Evolutionary conservation across 768 basidiomycete genomes (phyloP), one percentile per base, ranked within the genome.

Genomic region (Nidularia pulvinata): DNA sequence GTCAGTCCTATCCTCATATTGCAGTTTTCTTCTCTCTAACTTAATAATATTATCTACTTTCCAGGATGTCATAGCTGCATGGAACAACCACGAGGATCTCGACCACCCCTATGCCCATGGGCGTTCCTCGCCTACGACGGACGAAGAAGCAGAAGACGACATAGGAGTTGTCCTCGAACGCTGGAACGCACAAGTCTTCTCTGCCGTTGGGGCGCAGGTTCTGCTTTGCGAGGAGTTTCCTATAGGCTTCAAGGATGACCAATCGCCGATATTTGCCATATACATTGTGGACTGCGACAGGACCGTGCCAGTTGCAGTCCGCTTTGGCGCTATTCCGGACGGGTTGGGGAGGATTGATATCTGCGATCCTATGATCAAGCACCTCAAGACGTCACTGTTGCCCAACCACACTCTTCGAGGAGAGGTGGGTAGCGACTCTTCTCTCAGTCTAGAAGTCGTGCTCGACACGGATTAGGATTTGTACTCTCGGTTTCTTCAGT

Each of bases 301-400:
- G 56, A 42, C 14, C 49, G 52, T 35, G 33, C 25, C 34, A 11
- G 42, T 63, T 2, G 59, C 54, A 14, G 57, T 60, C 33, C 60
- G 60, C 16, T 65, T 66, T 55, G 57, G 59, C 22, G 35, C 61
- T 2, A 52, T 65, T 9, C 59, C 64, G 1, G 33, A 56, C 6
- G 58, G 61, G 6, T 43, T 67, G 13, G 43, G 45, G 13, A 54
- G 62, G 34, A 53, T 67, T 16, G 61, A 65, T 52, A 57, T 67
- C 2, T 61, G 59, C 36, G 59, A 65, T 50, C 59, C 55, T 35
- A 46, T 49, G 11, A 50, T 49, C 44, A 9, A 36, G 11, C 37
- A 39, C 16, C 37, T 39, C 16, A 39, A 16, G 16, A 39, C 37
- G 10, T 39, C 37, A 10, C 16, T 39, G 16, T 39, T 39, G 37